These are phyloP conservation scores for Boletales sp. DNA, from an alignment of 768 basidiomycete species.

Conservation along the genomic window DNA sequence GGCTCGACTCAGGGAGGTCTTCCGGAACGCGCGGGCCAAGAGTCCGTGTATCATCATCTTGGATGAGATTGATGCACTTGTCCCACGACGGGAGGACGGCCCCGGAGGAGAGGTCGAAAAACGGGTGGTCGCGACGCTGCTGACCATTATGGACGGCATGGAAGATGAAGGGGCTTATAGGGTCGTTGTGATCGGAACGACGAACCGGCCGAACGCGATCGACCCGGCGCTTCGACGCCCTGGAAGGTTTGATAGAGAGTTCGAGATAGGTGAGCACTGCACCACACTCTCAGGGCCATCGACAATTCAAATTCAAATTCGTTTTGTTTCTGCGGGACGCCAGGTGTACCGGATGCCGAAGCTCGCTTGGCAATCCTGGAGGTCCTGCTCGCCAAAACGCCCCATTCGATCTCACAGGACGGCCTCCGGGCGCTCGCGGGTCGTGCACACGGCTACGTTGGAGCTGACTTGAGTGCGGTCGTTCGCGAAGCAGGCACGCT, in stretches of 20 bases:
- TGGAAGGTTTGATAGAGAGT: constrained; percentile 90
- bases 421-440: constrained; percentile 68
- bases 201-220: constrained; percentile 92
- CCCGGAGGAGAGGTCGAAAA: constrained; percentile 95
- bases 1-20: constrained; percentile 83
- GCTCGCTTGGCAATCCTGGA: constrained; percentile 83
- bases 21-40: constrained; percentile 73
- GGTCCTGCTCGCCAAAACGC: constrained; percentile 80
- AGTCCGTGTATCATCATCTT: constrained; percentile 92
- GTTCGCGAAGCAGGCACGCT: constrained; percentile 90
- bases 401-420: constrained; percentile 59
- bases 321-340: background rate
- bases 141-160: constrained; percentile 95
- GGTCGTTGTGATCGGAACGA: constrained; percentile 95
- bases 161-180: constrained; percentile 49
- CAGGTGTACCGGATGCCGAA: constrained; percentile 85
- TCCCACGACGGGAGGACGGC: constrained; percentile 84
- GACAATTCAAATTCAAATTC: background rate
- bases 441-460: constrained; percentile 93
- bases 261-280: constrained; percentile 75
- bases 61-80: constrained; percentile 95
- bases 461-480: constrained; percentile 90
- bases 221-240: constrained; percentile 89
- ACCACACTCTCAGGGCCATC: background rate
- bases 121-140: constrained; percentile 88